phyloP scores from a whole-genome alignment of 495 filamentous ascomycete species.

The Filosporella fistucella region DNA sequence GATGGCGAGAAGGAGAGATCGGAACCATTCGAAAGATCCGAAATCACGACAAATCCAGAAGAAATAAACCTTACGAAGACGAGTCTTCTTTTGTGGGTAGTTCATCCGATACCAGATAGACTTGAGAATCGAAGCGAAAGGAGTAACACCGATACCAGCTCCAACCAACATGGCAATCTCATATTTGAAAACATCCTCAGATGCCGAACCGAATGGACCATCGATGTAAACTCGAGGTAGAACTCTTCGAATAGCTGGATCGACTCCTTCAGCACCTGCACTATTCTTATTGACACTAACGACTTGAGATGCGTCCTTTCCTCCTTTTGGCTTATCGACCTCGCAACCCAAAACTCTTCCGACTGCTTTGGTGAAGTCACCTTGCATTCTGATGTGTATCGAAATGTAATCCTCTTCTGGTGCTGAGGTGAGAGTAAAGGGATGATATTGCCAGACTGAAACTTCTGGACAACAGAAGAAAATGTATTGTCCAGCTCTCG shows the following conservation, averaged over 20 bases:
- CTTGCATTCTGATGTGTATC: conserved; percentile 68
- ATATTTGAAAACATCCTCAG: conserved; percentile 75
- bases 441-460: conserved; percentile 75
- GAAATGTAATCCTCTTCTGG: conserved; percentile 82
- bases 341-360: conserved; percentile 66
- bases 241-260: conserved; percentile 63
- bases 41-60: conserved; percentile 83
- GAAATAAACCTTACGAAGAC: conserved; percentile 76
- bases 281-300: conserved; percentile 59
- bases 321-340: conserved; percentile 43
- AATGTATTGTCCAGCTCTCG: conserved; percentile 77
- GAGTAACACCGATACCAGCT: conserved; percentile 70
- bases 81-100: conserved; percentile 69
- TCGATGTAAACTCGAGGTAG: conserved; percentile 74
- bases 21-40: conserved; percentile 78
- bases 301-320: conserved; percentile 49
- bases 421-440: conserved; percentile 74
- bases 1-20: conserved; percentile 71
- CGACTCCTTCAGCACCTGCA: conserved; percentile 44
- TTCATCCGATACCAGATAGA: conserved; percentile 87
- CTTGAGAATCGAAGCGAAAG: conserved; percentile 75
- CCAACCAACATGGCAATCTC: conserved; percentile 66
- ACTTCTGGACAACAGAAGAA: conserved; percentile 79
- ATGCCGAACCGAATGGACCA: conserved; percentile 73
- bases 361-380: conserved; percentile 63